Evolutionary conservation across 352 stramenopile species (phyloP).

Genomic region (Globisporangium cederbergense): DNA sequence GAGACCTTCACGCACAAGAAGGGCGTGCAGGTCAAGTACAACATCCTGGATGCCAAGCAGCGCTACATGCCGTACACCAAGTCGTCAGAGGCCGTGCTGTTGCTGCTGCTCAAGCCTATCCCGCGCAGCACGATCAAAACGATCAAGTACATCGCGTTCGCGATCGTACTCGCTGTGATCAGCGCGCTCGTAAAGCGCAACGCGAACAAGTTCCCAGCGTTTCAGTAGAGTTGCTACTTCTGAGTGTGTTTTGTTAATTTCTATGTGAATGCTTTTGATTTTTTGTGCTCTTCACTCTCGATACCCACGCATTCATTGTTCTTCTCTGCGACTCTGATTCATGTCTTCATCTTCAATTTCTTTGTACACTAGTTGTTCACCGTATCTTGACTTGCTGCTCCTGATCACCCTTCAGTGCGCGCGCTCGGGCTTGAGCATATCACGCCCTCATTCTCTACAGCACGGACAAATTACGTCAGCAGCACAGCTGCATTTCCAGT

Average conservation of each 20-base stretch:
- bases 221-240: background rate
- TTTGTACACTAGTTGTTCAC: background rate
- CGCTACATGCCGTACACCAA: constrained; percentile 65
- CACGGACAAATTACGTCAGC: background rate
- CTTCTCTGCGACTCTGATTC: no score
- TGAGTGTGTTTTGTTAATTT: background rate
- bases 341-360: background rate
- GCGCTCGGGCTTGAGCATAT: no score
- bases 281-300: constrained; percentile 41
- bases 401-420: no score
- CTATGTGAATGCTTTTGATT: no score
- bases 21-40: constrained; percentile 50
- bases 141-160: constrained; percentile 28
- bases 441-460: background rate
- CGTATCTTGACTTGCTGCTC: no score
- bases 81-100: constrained; percentile 19
- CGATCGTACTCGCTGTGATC: constrained; percentile 24
- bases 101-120: constrained; percentile 31
- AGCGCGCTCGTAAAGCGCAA: constrained; percentile 22
- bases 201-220: background rate
- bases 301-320: no score
- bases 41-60: constrained; percentile 47
- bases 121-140: constrained; percentile 28
- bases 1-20: no score
- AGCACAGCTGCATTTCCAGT: constrained; percentile 2